These are phyloP conservation scores for Macrotyloma uniflorum DNA, from an alignment of 306 rosid species.

Conservation along the genomic window DNA sequence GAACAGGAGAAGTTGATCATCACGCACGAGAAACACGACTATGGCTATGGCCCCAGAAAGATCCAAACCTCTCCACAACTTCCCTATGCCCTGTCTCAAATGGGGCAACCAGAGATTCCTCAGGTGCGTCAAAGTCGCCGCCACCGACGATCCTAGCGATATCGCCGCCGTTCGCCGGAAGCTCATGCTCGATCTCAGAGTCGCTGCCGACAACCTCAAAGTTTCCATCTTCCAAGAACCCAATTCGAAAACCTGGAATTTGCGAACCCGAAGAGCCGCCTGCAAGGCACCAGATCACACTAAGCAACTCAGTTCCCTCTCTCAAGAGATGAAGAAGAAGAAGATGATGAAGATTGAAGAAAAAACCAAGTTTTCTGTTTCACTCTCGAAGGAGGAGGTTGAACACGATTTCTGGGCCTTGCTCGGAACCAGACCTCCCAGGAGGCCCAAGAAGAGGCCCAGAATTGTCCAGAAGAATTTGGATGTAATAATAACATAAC, in stretches of 20 bases:
- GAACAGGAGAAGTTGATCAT: background rate
- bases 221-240: background rate
- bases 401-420: conserved; percentile 42
- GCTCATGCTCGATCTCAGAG: background rate
- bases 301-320: background rate
- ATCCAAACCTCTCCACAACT: background rate
- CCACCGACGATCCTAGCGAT: background rate
- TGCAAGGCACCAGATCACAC: background rate
- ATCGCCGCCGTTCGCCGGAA: background rate
- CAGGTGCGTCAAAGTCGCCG: background rate
- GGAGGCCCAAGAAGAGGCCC: conserved; percentile 49
- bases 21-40: background rate
- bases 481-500: conserved; percentile 37
- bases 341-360: background rate
- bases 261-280: background rate
- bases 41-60: background rate
- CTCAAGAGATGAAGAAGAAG: background rate
- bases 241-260: background rate
- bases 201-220: background rate
- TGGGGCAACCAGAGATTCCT: background rate
- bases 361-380: conserved; percentile 34
- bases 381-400: conserved; percentile 47
- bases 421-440: conserved; percentile 49
- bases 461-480: conserved; percentile 55
- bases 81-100: background rate